Conservation (phyloP, 371 early-diverging fungal species). For the Apophysomyces sp. region DNA sequence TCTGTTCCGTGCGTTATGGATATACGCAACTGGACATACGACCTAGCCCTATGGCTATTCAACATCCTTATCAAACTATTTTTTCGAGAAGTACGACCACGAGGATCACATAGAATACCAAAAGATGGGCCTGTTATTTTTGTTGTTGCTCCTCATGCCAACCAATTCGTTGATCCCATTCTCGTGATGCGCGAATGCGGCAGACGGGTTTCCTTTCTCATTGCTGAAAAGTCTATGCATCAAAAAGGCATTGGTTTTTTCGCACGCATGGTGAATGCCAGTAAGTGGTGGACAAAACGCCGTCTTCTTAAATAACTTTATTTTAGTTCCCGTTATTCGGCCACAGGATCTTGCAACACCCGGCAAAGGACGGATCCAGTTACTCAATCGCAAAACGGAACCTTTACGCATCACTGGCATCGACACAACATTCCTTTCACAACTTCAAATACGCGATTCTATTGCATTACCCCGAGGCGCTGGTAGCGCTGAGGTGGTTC, state of each 20-base stretch:
- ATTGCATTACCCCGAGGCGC: conserved; percentile 57
- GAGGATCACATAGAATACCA: conserved; percentile 90
- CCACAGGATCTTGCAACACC: conserved; percentile 79
- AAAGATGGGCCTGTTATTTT: conserved; percentile 88
- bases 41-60: conserved; percentile 53
- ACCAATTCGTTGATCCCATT: conserved; percentile 96
- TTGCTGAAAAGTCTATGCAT: conserved; percentile 88
- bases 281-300: conserved; percentile 36
- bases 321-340: conserved; percentile 81
- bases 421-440: conserved; percentile 65
- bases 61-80: conserved; percentile 75
- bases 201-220: conserved; percentile 81
- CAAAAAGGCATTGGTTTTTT: conserved; percentile 82
- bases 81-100: conserved; percentile 85
- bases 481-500: conserved; percentile 62
- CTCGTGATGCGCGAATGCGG: conserved; percentile 80
- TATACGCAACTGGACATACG: conserved; percentile 24
- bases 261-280: conserved; percentile 71
- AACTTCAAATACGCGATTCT: conserved; percentile 55
- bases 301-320: not conserved
- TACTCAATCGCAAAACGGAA: conserved; percentile 59
- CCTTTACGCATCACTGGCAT: conserved; percentile 65
- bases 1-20: not conserved
- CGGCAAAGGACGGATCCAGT: conserved; percentile 66
- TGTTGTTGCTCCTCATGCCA: conserved; percentile 95